A percentile compares a stretch with the other conserved stretches of the same genome.
These are phyloP conservation scores for Chlamydomonas incerta DNA, from an alignment of 139 green algal genomes.

Conservation along the genomic window DNA sequence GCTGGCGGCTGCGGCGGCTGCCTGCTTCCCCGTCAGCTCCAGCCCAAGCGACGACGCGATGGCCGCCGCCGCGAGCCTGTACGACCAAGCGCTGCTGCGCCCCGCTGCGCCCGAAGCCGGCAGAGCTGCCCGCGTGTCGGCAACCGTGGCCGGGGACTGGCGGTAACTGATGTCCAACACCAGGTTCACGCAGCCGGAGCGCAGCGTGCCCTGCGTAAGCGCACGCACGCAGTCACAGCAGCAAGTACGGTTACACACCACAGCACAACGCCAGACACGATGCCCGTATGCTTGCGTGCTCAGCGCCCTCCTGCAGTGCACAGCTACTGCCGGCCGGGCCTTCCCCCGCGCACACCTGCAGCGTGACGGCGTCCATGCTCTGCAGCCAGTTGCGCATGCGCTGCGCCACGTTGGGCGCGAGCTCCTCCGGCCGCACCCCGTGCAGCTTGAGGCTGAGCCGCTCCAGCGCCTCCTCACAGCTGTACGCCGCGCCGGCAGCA, in stretches of 20 bases:
- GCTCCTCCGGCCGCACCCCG: conserved; percentile 20
- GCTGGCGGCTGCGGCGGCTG: too few relatives aligned
- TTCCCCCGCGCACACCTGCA: not conserved
- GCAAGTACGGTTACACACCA: not conserved
- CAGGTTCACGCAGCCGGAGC: conserved; percentile 35
- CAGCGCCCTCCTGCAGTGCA: too few relatives aligned
- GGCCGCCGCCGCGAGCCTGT: too few relatives aligned
- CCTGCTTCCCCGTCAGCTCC: too few relatives aligned
- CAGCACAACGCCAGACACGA: not conserved
- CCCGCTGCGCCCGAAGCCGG: too few relatives aligned
- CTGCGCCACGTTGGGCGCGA: conserved; percentile 16
- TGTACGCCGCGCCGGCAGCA: not conserved
- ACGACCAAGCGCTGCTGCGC: not conserved
- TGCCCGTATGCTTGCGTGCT: too few relatives aligned
- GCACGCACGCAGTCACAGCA: not conserved
- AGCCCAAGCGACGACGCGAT: too few relatives aligned
- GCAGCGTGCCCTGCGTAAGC: conserved; percentile 10
- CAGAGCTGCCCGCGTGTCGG: not conserved
- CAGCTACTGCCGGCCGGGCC: not conserved
- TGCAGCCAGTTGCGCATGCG: conserved; percentile 24
- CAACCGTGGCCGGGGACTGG: not conserved
- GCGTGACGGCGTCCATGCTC: conserved; percentile 13
- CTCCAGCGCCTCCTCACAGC: conserved; percentile 11
- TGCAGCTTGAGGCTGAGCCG: conserved; percentile 33
- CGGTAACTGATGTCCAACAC: not conserved